Evolutionary conservation across 2,329 filamentous ascomycete genomes (phyloP).

Genomic region (Fusarium transvaalense): DNA sequence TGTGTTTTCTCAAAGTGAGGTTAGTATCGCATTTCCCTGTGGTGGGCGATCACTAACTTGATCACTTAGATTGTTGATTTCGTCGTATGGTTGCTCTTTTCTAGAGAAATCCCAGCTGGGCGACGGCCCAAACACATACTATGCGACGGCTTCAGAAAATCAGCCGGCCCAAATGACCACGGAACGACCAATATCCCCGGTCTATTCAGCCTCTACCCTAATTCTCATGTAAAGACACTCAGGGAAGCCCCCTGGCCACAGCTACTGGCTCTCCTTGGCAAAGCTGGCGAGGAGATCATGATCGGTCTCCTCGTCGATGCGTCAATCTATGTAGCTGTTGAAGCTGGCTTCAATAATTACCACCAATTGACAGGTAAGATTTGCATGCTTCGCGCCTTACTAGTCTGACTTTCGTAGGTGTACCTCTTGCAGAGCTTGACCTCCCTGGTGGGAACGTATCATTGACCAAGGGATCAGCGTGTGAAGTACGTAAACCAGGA

Average conservation of each 20-base stretch:
- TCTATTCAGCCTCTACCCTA: slow-evolving; percentile 72
- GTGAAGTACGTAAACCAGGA: slow-evolving; percentile 55
- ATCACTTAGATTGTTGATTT: slow-evolving; percentile 78
- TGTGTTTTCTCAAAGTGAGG: slow-evolving; percentile 73
- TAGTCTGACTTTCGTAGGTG: slow-evolving; percentile 53
- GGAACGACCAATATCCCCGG: slow-evolving; percentile 69
- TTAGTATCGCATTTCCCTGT: slow-evolving; percentile 49
- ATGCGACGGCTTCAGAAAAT: slow-evolving; percentile 82
- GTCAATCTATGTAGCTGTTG: slow-evolving; percentile 77
- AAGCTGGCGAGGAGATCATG: slow-evolving; percentile 81
- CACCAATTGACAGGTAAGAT: slow-evolving; percentile 82
- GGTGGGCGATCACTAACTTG: slow-evolving; percentile 24
- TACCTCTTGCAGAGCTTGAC: slow-evolving; percentile 64
- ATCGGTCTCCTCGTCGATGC: slow-evolving; percentile 81
- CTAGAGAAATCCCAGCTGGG: slow-evolving; percentile 60
- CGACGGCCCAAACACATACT: slow-evolving; percentile 78
- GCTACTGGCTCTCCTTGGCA: slow-evolving; percentile 79
- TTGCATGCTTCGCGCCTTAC: not conserved
- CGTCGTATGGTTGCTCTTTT: slow-evolving; percentile 82
- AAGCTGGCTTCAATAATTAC: slow-evolving; percentile 72
- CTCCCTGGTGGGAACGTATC: slow-evolving; percentile 38
- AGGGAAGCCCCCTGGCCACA: slow-evolving; percentile 81
- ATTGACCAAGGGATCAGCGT: not conserved
- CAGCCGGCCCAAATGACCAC: slow-evolving; percentile 50
- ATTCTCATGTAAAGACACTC: slow-evolving; percentile 76